Evolutionary conservation across 495 filamentous ascomycete species (phyloP).

Genomic region (Penicillium egyptiacum): DNA sequence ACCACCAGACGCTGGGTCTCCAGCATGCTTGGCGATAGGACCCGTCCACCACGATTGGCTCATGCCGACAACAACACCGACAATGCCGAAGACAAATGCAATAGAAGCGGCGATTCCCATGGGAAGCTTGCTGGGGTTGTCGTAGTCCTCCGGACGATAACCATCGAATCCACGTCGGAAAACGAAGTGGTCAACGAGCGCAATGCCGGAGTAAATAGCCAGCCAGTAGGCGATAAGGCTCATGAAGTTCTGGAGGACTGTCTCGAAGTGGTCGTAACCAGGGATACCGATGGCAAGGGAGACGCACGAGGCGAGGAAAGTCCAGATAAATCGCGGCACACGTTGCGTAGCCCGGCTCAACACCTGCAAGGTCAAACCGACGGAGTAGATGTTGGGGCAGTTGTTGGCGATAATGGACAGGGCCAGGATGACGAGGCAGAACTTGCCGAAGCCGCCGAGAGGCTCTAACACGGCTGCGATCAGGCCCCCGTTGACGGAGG

Average conservation of each 20-base stretch:
- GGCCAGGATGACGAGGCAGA: constrained; percentile 78
- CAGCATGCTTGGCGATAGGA: constrained; percentile 65
- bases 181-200: constrained; percentile 72
- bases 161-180: constrained; percentile 65
- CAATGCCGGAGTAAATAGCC: constrained; percentile 75
- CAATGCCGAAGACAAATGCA: constrained; percentile 67
- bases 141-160: constrained; percentile 64
- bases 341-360: constrained; percentile 61
- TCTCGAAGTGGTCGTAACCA: constrained; percentile 71
- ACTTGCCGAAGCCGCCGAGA: constrained; percentile 74
- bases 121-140: constrained; percentile 59
- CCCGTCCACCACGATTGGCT: constrained; percentile 74
- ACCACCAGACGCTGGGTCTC: constrained; percentile 56
- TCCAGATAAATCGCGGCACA: constrained; percentile 79
- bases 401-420: constrained; percentile 82
- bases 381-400: constrained; percentile 87
- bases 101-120: constrained; percentile 66
- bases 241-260: constrained; percentile 76
- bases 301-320: constrained; percentile 61
- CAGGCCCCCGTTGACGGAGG: constrained; percentile 68
- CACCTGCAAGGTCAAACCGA: constrained; percentile 73
- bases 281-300: constrained; percentile 78
- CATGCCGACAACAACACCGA: constrained; percentile 77
- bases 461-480: constrained; percentile 65
- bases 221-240: constrained; percentile 81